Percentiles rank a stretch among this genome's conserved stretches.
Conservation (phyloP, 768 basidiomycete genomes). For the Macrocybe gigantea region DNA sequence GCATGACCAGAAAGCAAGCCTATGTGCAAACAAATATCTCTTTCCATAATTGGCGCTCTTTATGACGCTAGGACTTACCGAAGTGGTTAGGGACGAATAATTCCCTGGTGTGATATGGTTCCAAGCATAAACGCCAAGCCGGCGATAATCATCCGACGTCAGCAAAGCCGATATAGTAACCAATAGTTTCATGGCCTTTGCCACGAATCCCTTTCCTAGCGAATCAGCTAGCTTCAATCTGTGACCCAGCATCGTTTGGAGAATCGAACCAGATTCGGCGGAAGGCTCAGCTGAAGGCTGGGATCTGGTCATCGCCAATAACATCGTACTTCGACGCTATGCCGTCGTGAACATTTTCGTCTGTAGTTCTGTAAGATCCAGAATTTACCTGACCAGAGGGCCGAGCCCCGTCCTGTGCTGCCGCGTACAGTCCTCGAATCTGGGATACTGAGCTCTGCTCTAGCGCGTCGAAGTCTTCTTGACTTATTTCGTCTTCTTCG, state of each 20-base stretch:
- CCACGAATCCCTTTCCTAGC: conserved; percentile 36
- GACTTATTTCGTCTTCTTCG: conserved; percentile 28
- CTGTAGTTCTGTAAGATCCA: conserved; percentile 10
- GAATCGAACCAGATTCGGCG: conserved; percentile 18
- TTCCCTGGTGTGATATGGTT: conserved; percentile 39
- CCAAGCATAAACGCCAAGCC: conserved; percentile 56
- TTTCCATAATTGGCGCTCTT: background rate
- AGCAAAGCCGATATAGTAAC: conserved; percentile 57
- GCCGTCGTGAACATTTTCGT: conserved; percentile 1
- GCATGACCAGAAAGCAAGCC: conserved; percentile 67
- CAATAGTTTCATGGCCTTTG: conserved; percentile 51
- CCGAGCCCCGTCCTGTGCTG: conserved; percentile 42
- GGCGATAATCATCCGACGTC: conserved; percentile 39
- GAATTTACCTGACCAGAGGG: conserved; percentile 35
- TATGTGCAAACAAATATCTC: conserved; percentile 13
- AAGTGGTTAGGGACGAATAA: conserved; percentile 23
- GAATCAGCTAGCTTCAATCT: conserved; percentile 35
- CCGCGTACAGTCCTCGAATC: conserved; percentile 43
- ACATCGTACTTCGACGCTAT: conserved; percentile 38
- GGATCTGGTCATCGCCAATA: conserved; percentile 23
- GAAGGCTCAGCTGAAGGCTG: conserved; percentile 9
- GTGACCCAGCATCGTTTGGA: conserved; percentile 28
- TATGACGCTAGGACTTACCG: no score
- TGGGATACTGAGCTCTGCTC: conserved; percentile 32
- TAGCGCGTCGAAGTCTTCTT: conserved; percentile 35